Conservation (phyloP, 2,329 filamentous ascomycete species). For the Plectosphaerella sp. region DNA sequence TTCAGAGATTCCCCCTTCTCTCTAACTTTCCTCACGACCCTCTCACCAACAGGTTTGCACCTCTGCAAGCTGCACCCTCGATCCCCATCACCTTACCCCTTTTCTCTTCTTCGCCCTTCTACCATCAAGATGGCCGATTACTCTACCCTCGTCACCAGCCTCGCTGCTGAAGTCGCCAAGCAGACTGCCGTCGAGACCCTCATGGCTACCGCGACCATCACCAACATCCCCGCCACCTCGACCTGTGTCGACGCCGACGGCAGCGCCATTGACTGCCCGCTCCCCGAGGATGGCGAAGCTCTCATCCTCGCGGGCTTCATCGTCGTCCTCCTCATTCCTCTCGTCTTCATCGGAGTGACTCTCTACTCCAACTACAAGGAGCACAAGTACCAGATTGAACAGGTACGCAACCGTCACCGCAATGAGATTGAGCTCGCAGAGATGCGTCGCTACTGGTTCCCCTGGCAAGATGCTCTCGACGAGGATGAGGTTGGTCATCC, state of each 20-base stretch:
- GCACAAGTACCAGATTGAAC: background rate
- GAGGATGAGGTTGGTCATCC: constrained; percentile 4
- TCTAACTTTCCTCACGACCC: too few relatives aligned
- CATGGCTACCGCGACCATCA: background rate
- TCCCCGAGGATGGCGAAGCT: background rate
- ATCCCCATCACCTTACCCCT: too few relatives aligned
- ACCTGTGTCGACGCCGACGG: background rate
- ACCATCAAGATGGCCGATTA: too few relatives aligned
- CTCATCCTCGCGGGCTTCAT: constrained; percentile 6
- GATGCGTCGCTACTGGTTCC: constrained; percentile 8
- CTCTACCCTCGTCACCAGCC: too few relatives aligned
- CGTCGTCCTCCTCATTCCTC: constrained; percentile 7
- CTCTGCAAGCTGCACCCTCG: too few relatives aligned
- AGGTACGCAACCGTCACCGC: background rate
- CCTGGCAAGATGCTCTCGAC: constrained; percentile 8
- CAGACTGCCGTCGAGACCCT: too few relatives aligned
- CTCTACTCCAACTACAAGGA: constrained; percentile 2
- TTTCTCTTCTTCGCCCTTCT: too few relatives aligned
- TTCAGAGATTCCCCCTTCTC: too few relatives aligned
- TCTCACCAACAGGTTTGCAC: too few relatives aligned
- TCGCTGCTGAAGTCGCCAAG: too few relatives aligned
- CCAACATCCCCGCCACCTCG: background rate
- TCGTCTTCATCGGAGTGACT: constrained; percentile 3
- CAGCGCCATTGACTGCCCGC: background rate
- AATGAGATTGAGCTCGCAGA: constrained; percentile 10